These are phyloP conservation scores for Betula pendula DNA, from an alignment of 306 rosid genomes.

Conservation along the genomic window DNA sequence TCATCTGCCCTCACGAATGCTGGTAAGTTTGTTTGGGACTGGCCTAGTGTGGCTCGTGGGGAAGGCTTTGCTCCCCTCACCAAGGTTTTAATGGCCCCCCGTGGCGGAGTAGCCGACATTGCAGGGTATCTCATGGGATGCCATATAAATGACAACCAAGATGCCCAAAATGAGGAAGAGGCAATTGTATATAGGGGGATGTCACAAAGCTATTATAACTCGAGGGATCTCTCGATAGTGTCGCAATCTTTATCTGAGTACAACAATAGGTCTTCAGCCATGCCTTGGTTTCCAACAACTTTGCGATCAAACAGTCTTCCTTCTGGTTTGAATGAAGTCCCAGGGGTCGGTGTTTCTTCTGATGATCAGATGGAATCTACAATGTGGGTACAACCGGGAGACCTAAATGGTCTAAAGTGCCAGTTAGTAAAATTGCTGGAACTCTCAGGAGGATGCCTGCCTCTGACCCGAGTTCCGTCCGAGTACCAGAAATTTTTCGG, in stretches of 20 bases:
- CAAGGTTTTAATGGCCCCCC: conserved; percentile 53
- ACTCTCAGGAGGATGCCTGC: conserved; percentile 76
- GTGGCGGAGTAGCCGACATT: conserved; percentile 51
- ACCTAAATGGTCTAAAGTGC: conserved; percentile 79
- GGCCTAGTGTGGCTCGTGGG: conserved; percentile 93
- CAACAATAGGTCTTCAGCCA: conserved; percentile 41
- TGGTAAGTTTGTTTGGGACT: conserved; percentile 98
- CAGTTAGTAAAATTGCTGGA: conserved; percentile 78
- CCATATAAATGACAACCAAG: conserved; percentile 53
- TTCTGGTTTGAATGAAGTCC: conserved; percentile 56
- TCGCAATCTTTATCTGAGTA: conserved; percentile 69
- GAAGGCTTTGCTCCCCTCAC: conserved; percentile 81
- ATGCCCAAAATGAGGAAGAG: conserved; percentile 77
- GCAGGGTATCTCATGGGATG: conserved; percentile 70
- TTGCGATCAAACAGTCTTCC: conserved; percentile 80
- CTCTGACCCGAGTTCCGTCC: conserved; percentile 58
- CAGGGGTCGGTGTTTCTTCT: conserved; percentile 47
- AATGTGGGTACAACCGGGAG: conserved; percentile 83
- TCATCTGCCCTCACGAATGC: conserved; percentile 95
- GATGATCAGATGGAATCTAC: conserved; percentile 54
- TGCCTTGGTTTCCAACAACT: conserved; percentile 44
- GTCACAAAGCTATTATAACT: conserved; percentile 65
- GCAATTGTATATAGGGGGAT: conserved; percentile 75
- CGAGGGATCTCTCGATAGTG: conserved; percentile 58
- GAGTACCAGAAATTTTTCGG: conserved; percentile 77